Percentiles rank a stretch among this genome's conserved stretches.
These are phyloP conservation scores for Lactarius sanguifluus DNA, from an alignment of 768 basidiomycete species.

Conservation along the genomic window DNA sequence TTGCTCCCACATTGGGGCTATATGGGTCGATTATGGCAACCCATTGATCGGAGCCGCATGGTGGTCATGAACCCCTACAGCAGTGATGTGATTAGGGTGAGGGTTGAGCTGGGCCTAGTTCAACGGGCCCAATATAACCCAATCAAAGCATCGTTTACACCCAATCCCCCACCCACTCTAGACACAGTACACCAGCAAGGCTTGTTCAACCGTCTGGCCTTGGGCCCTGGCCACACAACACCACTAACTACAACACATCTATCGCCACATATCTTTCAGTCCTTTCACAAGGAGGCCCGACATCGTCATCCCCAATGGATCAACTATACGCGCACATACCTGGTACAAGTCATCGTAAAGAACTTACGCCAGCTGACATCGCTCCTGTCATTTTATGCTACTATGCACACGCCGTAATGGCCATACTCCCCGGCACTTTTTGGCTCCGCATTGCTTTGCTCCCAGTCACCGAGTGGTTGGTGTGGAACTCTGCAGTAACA, in stretches of 20 bases:
- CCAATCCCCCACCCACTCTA: background rate
- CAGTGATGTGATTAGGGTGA: too few species aligned
- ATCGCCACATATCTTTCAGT: background rate
- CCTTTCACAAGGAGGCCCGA: background rate
- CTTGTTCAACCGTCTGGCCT: background rate
- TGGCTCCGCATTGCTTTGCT: constrained; percentile 13
- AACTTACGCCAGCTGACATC: constrained; percentile 1
- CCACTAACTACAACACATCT: constrained; percentile 21
- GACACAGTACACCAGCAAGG: background rate
- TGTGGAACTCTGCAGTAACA: constrained; percentile 10
- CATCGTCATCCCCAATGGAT: background rate
- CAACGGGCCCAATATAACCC: background rate
- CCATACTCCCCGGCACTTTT: constrained; percentile 20
- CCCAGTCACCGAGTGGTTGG: constrained; percentile 23
- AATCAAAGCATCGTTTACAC: background rate
- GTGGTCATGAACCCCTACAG: too few species aligned
- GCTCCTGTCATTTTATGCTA: constrained; percentile 21
- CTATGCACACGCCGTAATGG: constrained; percentile 26
- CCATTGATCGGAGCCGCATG: too few species aligned
- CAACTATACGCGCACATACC: constrained; percentile 3
- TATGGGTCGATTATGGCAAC: too few species aligned
- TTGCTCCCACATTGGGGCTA: too few species aligned
- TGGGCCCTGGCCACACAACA: background rate
- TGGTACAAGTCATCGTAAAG: constrained; percentile 1
- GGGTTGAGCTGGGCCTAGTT: too few species aligned